phyloP scores from a whole-genome alignment of 495 filamentous ascomycete genomes.

The Venustampulla echinocandica region DNA sequence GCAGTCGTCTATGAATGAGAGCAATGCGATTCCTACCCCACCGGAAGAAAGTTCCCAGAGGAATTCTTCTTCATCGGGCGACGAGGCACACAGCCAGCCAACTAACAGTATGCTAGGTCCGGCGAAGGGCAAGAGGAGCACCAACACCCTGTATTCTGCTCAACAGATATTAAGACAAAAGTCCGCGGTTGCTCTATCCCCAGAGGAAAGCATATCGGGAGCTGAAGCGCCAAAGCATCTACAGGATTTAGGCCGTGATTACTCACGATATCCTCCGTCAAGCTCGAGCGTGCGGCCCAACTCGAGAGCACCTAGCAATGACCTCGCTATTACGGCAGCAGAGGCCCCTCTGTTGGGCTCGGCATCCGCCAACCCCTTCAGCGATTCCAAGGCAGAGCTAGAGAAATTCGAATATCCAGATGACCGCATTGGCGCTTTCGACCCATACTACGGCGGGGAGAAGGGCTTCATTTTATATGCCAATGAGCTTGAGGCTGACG shows the following conservation, averaged over 20 bases:
- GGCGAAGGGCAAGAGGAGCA: slow-evolving; percentile 1
- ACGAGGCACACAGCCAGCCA: neutral
- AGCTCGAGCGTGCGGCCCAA: neutral
- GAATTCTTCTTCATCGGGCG: slow-evolving; percentile 6
- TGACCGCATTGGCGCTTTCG: slow-evolving; percentile 32
- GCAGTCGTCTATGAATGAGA: slow-evolving; percentile 7
- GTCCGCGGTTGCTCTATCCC: slow-evolving; percentile 1
- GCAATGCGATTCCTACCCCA: neutral
- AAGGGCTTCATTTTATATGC: slow-evolving; percentile 32
- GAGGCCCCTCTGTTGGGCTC: slow-evolving; percentile 24
- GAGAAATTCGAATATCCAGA: slow-evolving; percentile 30
- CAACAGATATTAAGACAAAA: slow-evolving; percentile 11
- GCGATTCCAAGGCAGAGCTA: slow-evolving; percentile 15
- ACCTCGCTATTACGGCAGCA: neutral
- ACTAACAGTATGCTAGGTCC: neutral
- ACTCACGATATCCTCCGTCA: slow-evolving; percentile 33
- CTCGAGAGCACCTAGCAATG: neutral
- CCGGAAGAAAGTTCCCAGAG: neutral
- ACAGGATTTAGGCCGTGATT: slow-evolving; percentile 36
- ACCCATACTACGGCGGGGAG: slow-evolving; percentile 21
- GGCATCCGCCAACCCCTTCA: slow-evolving; percentile 17
- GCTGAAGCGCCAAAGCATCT: slow-evolving; percentile 19
- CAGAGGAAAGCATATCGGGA: slow-evolving; percentile 3
- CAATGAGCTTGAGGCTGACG: slow-evolving; percentile 39
- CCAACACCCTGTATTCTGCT: slow-evolving; percentile 3